Conservation (phyloP, 108 stramenopile genomes). For the Hondaea fermentalgiana region DNA sequence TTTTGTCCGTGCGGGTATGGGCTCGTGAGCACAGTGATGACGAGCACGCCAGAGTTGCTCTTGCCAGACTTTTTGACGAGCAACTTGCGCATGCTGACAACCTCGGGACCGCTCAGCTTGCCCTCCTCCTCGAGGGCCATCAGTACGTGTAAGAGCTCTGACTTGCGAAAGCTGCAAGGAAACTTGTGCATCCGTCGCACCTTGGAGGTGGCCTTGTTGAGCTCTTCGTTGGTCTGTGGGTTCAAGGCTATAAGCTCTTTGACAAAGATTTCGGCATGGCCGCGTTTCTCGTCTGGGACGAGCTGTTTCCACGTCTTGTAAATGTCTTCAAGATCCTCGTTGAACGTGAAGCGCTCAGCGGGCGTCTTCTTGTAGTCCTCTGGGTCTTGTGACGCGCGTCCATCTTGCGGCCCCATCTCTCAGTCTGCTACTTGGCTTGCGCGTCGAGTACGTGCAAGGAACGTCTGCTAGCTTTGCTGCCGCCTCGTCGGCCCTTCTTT, state of each 20-base stretch:
- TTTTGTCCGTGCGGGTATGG: conserved; percentile 34
- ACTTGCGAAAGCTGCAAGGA: background rate
- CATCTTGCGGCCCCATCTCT: no score
- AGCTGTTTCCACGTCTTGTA: background rate
- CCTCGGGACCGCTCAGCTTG: background rate
- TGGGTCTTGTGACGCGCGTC: background rate
- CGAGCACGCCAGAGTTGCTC: conserved; percentile 26
- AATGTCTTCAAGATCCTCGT: background rate
- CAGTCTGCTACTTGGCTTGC: no score
- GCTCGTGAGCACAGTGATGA: conserved; percentile 35
- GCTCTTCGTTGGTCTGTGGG: background rate
- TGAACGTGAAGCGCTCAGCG: background rate
- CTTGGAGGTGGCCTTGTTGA: background rate
- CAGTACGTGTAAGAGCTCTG: background rate
- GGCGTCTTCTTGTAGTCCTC: conserved; percentile 12
- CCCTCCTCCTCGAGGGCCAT: background rate
- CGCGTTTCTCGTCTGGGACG: background rate
- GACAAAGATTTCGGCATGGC: background rate
- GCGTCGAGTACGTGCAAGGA: no score
- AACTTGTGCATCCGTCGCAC: background rate
- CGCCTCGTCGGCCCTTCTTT: no score
- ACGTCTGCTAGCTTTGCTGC: no score
- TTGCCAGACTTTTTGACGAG: conserved; percentile 13
- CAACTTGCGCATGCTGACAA: background rate
- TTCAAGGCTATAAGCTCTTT: background rate